These are phyloP conservation scores for Microsporum canis DNA, from an alignment of 2,329 filamentous ascomycete species.

Conservation along the genomic window DNA sequence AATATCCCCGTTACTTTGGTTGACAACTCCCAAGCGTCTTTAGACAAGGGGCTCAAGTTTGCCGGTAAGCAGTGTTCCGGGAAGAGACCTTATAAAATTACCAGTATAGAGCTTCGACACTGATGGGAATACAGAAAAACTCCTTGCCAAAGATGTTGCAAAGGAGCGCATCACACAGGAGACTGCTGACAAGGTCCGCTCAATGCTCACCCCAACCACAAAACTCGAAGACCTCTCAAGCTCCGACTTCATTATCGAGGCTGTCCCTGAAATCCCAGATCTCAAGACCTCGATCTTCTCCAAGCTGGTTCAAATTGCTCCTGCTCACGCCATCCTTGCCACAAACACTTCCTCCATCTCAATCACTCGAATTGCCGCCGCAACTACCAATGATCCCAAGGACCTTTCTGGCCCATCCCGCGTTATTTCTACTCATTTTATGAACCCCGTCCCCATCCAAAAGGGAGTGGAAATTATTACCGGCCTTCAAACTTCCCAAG, in stretches of 20 bases:
- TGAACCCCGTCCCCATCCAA: conserved; percentile 96
- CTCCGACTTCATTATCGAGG: conserved; percentile 97
- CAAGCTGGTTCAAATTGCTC: conserved; percentile 67
- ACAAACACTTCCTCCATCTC: conserved; percentile 99
- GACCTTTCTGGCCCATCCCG: conserved; percentile 73
- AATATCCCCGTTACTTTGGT: conserved; percentile 74
- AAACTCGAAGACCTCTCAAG: conserved; percentile 64
- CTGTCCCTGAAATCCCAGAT: conserved; percentile 80
- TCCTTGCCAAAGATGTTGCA: conserved; percentile 81
- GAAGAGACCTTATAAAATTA: neutral
- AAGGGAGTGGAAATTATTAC: conserved; percentile 97
- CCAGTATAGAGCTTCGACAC: neutral
- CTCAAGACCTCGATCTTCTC: conserved; percentile 84
- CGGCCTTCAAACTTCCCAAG: conserved; percentile 76
- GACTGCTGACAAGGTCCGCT: conserved; percentile 61
- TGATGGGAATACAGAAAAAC: conserved; percentile 54
- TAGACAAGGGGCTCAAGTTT: conserved; percentile 83
- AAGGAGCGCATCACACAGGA: conserved; percentile 78
- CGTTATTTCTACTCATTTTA: conserved; percentile 94
- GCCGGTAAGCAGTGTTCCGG: conserved; percentile 47
- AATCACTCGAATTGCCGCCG: conserved; percentile 88
- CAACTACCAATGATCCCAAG: conserved; percentile 65
- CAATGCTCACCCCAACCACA: conserved; percentile 57
- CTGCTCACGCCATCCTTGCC: conserved; percentile 76
- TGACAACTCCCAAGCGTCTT: conserved; percentile 69